A percentile compares a stretch with the other conserved stretches of the same genome.
Evolutionary conservation across 306 rosid species (phyloP).

Genomic region (Bauhinia variegata): DNA sequence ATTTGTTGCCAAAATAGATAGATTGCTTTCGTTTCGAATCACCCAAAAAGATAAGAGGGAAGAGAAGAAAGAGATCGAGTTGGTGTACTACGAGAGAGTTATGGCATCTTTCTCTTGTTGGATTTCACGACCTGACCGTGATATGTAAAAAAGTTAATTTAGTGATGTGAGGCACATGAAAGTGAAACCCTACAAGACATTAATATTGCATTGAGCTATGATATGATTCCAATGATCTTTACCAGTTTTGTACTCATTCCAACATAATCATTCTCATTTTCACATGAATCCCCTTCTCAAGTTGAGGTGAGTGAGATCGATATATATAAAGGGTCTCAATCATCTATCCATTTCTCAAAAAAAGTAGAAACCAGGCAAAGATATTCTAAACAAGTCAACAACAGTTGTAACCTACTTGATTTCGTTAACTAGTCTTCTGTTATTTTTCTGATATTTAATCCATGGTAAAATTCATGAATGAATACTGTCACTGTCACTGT

Average conservation of each 20-base stretch:
- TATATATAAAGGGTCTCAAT: constrained; percentile 48
- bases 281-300: constrained; percentile 46
- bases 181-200: constrained; percentile 42
- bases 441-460: constrained; percentile 7
- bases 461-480: no score
- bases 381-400: constrained; percentile 28
- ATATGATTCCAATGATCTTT: constrained; percentile 38
- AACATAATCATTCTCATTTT: constrained; percentile 77
- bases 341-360: constrained; percentile 42
- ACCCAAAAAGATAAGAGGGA: constrained; percentile 12
- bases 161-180: constrained; percentile 36
- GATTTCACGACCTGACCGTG: constrained; percentile 32
- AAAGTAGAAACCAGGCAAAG: constrained; percentile 36
- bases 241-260: constrained; percentile 62
- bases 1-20: constrained; percentile 7
- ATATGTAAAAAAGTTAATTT: constrained; percentile 40
- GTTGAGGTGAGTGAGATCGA: constrained; percentile 43
- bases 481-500: no score
- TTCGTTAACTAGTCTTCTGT: neutral
- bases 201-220: constrained; percentile 56
- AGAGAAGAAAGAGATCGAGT: neutral
- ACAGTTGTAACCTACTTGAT: neutral
- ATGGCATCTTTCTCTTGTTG: constrained; percentile 38
- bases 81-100: constrained; percentile 4
- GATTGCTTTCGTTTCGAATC: constrained; percentile 16